Evolutionary conservation across 2,329 filamentous ascomycete species (phyloP).

Genomic region (Aureobasidium sp.): DNA sequence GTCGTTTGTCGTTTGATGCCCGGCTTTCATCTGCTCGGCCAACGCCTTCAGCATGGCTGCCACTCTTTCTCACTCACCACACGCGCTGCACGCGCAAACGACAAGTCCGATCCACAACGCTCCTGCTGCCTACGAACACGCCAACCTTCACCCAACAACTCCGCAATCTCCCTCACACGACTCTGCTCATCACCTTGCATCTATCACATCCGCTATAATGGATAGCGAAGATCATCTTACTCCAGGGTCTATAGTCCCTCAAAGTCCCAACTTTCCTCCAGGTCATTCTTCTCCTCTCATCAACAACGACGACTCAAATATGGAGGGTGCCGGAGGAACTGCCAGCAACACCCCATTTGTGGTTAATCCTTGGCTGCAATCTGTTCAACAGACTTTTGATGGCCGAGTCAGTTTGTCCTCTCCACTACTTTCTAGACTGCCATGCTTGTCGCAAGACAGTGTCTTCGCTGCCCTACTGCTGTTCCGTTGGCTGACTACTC

Average conservation of each 20-base stretch:
- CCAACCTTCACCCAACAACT: too few species aligned
- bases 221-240: too few species aligned
- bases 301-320: conserved; percentile 1
- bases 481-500: too few species aligned
- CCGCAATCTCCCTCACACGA: too few species aligned
- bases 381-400: neutral
- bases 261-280: too few species aligned
- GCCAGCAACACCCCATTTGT: neutral
- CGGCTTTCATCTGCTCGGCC: neutral
- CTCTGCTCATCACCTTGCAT: too few species aligned
- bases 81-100: neutral
- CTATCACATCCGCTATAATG: too few species aligned
- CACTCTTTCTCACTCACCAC: neutral
- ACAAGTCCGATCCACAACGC: neutral
- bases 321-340: conserved; percentile 7
- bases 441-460: too few species aligned
- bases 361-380: too few species aligned
- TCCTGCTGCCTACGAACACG: neutral
- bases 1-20: neutral
- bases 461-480: too few species aligned
- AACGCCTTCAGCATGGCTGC: neutral
- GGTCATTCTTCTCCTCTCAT: too few species aligned
- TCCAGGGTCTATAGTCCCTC: too few species aligned
- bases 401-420: neutral
- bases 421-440: neutral